A percentile compares a stretch with the other conserved stretches of the same genome.
phyloP scores from a whole-genome alignment of 192 early-diverging fungal species.

The Jimgerdemannia lactiflua region DNA sequence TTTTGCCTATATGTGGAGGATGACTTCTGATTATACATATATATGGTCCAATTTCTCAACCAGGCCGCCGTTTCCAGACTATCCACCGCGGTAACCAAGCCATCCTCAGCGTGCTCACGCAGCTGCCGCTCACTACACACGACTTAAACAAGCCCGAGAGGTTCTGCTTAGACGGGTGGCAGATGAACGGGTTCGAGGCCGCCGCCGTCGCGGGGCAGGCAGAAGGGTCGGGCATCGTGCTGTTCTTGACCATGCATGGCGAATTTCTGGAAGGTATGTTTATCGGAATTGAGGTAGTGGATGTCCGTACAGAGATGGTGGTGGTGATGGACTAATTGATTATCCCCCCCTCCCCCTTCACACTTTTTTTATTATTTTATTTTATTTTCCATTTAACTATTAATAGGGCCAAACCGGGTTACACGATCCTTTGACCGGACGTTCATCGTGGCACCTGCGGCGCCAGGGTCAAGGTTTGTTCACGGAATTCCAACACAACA shows the following conservation, averaged over 20 bases:
- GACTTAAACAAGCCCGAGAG: slow-evolving; percentile 26
- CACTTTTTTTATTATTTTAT: background rate
- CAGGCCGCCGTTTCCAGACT: slow-evolving; percentile 15
- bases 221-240: background rate
- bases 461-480: slow-evolving; percentile 29
- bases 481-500: background rate
- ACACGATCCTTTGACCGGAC: slow-evolving; percentile 40
- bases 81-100: slow-evolving; percentile 18
- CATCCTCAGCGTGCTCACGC: slow-evolving; percentile 21
- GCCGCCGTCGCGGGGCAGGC: slow-evolving; percentile 12
- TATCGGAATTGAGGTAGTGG: background rate
- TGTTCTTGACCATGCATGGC: slow-evolving; percentile 27
- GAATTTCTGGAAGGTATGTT: slow-evolving; percentile 20
- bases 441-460: slow-evolving; percentile 43
- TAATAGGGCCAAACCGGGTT: background rate
- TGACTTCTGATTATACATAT: too few relatives aligned
- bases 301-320: background rate
- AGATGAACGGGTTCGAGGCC: slow-evolving; percentile 14
- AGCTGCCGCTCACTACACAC: slow-evolving; percentile 23
- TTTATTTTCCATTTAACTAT: slow-evolving; percentile 1
- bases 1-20: too few relatives aligned
- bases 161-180: slow-evolving; percentile 30
- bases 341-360: background rate
- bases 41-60: background rate
- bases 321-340: background rate